Conservation (phyloP, 2,329 filamentous ascomycete genomes). For the Xylaria sp. region DNA sequence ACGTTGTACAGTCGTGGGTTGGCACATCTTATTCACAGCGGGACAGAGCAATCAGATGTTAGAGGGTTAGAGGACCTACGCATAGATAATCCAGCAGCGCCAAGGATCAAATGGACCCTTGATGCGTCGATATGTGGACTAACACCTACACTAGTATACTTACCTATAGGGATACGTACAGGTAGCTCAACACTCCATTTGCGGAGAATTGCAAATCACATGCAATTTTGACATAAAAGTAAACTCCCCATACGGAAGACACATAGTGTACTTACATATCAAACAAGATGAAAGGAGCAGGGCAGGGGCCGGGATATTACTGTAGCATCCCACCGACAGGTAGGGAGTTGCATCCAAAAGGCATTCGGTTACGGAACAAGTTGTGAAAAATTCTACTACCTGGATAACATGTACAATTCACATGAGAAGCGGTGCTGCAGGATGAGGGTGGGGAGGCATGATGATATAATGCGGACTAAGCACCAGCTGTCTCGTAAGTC, state of each 20-base stretch:
- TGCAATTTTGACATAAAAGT: conserved; percentile 4
- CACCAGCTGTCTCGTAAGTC: not conserved
- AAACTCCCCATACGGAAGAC: conserved; percentile 7
- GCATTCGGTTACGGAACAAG: conserved; percentile 2
- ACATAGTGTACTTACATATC: not conserved
- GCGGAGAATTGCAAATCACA: conserved; percentile 31
- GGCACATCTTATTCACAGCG: not conserved
- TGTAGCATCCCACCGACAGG: not conserved
- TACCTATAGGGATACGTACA: conserved; percentile 11
- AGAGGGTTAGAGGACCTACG: no score
- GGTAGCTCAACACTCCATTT: conserved; percentile 25
- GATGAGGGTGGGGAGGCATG: not conserved
- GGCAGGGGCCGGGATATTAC: conserved; percentile 10
- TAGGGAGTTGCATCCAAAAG: not conserved
- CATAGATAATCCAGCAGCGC: conserved; percentile 36
- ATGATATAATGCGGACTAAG: not conserved
- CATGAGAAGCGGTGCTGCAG: not conserved
- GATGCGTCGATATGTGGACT: conserved; percentile 41
- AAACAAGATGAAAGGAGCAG: not conserved
- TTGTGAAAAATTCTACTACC: not conserved
- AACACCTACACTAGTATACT: conserved; percentile 8
- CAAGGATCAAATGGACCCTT: conserved; percentile 41
- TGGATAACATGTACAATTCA: not conserved
- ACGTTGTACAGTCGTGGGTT: not conserved
- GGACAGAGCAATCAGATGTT: not conserved